A percentile compares a stretch with the other conserved stretches of the same genome.
Evolutionary conservation across 2,329 filamentous ascomycete species (phyloP).

Genomic region (Penicillium sp.): DNA sequence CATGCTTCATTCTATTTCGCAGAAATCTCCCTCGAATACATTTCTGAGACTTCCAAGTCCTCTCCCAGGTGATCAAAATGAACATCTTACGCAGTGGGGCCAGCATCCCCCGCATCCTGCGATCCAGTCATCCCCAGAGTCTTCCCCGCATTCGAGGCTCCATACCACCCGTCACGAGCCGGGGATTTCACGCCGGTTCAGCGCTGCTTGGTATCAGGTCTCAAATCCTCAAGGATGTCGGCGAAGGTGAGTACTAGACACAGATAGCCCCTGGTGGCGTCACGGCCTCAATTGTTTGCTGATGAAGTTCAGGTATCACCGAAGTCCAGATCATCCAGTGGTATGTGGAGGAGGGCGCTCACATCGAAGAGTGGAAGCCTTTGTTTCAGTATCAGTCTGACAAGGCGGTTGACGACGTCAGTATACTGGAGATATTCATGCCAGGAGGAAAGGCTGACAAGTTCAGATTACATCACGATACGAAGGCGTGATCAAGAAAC

Average conservation of each 20-base stretch:
- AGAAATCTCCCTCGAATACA: background rate
- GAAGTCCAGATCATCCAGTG: slow-evolving; percentile 99
- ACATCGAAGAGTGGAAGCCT: slow-evolving; percentile 96
- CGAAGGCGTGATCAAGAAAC: slow-evolving; percentile 89
- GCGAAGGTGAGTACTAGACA: slow-evolving; percentile 33
- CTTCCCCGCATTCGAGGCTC: slow-evolving; percentile 26
- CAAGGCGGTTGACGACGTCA: slow-evolving; percentile 68
- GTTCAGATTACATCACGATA: slow-evolving; percentile 93
- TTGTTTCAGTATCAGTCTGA: slow-evolving; percentile 98
- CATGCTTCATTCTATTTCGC: slow-evolving; percentile 9
- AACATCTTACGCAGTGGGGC: slow-evolving; percentile 30
- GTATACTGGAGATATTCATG: slow-evolving; percentile 5
- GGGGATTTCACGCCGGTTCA: slow-evolving; percentile 35
- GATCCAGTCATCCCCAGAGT: slow-evolving; percentile 24
- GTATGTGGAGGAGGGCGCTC: slow-evolving; percentile 94
- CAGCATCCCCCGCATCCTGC: slow-evolving; percentile 27
- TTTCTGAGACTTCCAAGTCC: background rate
- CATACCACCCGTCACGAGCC: slow-evolving; percentile 23
- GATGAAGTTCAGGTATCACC: slow-evolving; percentile 68
- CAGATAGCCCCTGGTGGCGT: no score
- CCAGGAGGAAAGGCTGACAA: slow-evolving; percentile 7
- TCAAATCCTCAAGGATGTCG: slow-evolving; percentile 43
- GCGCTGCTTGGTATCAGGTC: slow-evolving; percentile 36
- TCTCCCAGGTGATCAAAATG: slow-evolving; percentile 20
- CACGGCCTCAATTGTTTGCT: slow-evolving; percentile 16